Percentiles rank a stretch among this genome's conserved stretches.
These are phyloP conservation scores for Metschnikowia similis DNA, from an alignment of 805 yeast genomes.

Conservation along the genomic window DNA sequence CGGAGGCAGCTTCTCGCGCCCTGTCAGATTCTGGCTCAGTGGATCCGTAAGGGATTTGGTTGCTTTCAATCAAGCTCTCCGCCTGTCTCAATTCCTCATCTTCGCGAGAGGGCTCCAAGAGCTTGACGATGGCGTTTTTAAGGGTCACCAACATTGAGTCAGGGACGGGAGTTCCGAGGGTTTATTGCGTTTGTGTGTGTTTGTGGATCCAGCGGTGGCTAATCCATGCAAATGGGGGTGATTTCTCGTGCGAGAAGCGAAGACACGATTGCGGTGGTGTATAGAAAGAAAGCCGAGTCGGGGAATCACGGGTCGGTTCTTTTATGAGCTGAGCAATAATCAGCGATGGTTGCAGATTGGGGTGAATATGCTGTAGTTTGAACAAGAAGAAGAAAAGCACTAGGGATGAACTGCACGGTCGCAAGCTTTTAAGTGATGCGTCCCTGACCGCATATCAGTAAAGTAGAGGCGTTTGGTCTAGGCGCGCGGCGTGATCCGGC, in stretches of 20 bases:
- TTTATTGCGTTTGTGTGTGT: not conserved
- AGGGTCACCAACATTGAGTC: constrained; percentile 17
- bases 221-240: not conserved
- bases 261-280: constrained; percentile 1
- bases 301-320: not conserved
- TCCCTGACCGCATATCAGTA: constrained; percentile 1
- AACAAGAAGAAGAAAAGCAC: not conserved
- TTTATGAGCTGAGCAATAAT: not conserved
- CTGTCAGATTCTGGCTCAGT: constrained; percentile 25
- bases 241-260: not conserved
- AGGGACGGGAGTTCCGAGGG: not conserved
- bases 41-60: constrained; percentile 37
- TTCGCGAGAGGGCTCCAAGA: constrained; percentile 20
- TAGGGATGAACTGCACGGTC: not conserved
- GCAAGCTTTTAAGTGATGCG: constrained; percentile 2
- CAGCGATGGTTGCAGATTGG: not conserved
- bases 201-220: not conserved
- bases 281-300: not conserved
- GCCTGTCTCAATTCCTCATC: constrained; percentile 29
- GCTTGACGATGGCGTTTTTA: constrained; percentile 31
- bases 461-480: not conserved
- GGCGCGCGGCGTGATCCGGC: constrained; percentile 1
- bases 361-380: not conserved
- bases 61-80: constrained; percentile 28
- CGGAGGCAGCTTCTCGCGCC: constrained; percentile 31